phyloP scores from a whole-genome alignment of 148 eudicot genomes.

The Diospyros kaki region DNA sequence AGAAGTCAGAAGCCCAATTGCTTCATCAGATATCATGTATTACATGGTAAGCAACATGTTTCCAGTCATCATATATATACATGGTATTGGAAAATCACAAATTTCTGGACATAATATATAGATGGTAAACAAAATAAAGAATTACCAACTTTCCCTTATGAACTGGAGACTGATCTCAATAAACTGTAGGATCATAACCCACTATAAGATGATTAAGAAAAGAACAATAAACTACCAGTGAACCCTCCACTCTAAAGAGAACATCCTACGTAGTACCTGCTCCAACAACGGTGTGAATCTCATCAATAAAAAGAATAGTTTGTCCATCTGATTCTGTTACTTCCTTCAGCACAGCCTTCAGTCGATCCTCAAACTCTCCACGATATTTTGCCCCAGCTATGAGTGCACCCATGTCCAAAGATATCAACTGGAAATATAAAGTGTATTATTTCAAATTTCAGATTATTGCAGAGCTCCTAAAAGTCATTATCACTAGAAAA shows the following conservation, averaged over 20 bases:
- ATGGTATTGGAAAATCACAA: neutral
- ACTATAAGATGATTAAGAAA: neutral
- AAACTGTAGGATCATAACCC: neutral
- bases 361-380: constrained; percentile 94
- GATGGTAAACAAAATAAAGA: neutral
- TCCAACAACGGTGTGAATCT: constrained; percentile 98
- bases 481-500: neutral
- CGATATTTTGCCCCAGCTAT: constrained; percentile 98
- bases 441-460: neutral
- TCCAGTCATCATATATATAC: neutral
- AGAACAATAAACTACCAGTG: neutral
- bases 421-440: constrained; percentile 60
- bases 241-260: neutral
- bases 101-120: neutral
- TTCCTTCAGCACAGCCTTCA: constrained; percentile 93
- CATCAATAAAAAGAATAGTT: constrained; percentile 88
- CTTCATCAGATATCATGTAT: neutral
- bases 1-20: neutral
- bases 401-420: constrained; percentile 97
- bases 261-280: constrained; percentile 55
- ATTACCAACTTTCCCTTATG: neutral
- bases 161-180: neutral
- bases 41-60: neutral
- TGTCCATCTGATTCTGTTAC: constrained; percentile 96
- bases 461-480: neutral